Evolutionary conservation across 441 rosid species (phyloP).

Genomic region (Melastoma candidum): DNA sequence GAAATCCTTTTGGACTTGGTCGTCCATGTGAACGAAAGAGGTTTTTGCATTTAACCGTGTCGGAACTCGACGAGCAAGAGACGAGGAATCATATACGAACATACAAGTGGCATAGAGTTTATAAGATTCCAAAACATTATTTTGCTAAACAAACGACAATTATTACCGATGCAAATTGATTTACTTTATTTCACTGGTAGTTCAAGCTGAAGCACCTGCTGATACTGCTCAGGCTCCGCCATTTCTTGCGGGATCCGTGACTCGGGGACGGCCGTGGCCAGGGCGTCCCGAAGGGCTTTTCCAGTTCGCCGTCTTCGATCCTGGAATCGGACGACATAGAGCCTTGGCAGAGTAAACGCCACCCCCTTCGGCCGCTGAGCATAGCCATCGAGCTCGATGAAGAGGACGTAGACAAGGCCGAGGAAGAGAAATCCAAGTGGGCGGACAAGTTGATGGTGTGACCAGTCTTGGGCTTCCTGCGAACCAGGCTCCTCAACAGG

Average conservation of each 20-base stretch:
- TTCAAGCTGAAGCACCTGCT: too few relatives aligned
- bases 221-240: not conserved
- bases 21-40: too few relatives aligned
- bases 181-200: too few relatives aligned
- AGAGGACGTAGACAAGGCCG: slow-evolving; percentile 12
- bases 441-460: not conserved
- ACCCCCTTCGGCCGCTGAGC: slow-evolving; percentile 16
- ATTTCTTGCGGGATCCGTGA: not conserved
- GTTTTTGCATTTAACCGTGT: too few relatives aligned
- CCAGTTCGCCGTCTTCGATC: slow-evolving; percentile 5
- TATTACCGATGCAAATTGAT: too few relatives aligned
- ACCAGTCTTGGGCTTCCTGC: slow-evolving; percentile 15
- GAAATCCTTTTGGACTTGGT: too few relatives aligned
- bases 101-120: too few relatives aligned
- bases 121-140: too few relatives aligned
- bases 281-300: slow-evolving; percentile 9
- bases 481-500: slow-evolving; percentile 23
- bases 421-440: slow-evolving; percentile 10
- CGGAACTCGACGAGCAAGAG: too few relatives aligned
- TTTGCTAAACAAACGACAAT: too few relatives aligned
- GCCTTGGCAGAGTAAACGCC: slow-evolving; percentile 18
- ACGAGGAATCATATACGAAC: too few relatives aligned
- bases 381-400: slow-evolving; percentile 14
- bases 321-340: slow-evolving; percentile 31
- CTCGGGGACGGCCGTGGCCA: not conserved